These are phyloP conservation scores for Boletus reticuloceps DNA, from an alignment of 768 basidiomycete genomes.

Conservation along the genomic window DNA sequence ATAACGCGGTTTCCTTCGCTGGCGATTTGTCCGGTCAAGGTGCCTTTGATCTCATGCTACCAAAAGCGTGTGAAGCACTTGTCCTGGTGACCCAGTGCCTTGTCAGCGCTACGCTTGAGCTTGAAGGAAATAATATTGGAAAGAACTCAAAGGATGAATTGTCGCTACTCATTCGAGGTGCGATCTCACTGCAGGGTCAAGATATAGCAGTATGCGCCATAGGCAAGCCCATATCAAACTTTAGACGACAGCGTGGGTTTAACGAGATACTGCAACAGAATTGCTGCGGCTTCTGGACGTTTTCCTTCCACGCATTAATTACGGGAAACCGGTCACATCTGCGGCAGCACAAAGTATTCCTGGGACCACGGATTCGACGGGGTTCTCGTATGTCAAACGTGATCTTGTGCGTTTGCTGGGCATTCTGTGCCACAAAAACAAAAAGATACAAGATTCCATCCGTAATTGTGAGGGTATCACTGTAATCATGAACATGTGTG, in stretches of 20 bases:
- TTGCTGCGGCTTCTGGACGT: conserved; percentile 69
- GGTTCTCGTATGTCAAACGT: conserved; percentile 82
- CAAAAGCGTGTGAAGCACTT: conserved; percentile 77
- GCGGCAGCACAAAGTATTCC: conserved; percentile 14
- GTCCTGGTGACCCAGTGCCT: conserved; percentile 79
- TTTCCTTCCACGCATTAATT: conserved; percentile 85
- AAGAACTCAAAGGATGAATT: conserved; percentile 14
- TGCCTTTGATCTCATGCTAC: conserved; percentile 66
- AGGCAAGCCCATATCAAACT: conserved; percentile 40
- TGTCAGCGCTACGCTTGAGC: conserved; percentile 52
- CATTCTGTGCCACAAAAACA: conserved; percentile 63
- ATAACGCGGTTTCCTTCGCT: conserved; percentile 4
- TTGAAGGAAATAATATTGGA: conserved; percentile 33
- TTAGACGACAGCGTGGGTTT: neutral
- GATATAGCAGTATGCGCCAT: conserved; percentile 56
- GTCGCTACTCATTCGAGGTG: conserved; percentile 45
- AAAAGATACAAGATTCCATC: conserved; percentile 69
- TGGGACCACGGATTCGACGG: conserved; percentile 41
- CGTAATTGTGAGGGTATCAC: conserved; percentile 72
- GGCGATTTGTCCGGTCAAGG: conserved; percentile 24
- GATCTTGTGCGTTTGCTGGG: conserved; percentile 90
- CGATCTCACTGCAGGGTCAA: conserved; percentile 36
- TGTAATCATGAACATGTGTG: conserved; percentile 84
- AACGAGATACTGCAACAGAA: conserved; percentile 51
- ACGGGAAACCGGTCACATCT: conserved; percentile 56